A percentile compares a stretch with the other conserved stretches of the same genome.
Evolutionary conservation across 495 filamentous ascomycete species (phyloP).

Genomic region (Penicillium herquei): DNA sequence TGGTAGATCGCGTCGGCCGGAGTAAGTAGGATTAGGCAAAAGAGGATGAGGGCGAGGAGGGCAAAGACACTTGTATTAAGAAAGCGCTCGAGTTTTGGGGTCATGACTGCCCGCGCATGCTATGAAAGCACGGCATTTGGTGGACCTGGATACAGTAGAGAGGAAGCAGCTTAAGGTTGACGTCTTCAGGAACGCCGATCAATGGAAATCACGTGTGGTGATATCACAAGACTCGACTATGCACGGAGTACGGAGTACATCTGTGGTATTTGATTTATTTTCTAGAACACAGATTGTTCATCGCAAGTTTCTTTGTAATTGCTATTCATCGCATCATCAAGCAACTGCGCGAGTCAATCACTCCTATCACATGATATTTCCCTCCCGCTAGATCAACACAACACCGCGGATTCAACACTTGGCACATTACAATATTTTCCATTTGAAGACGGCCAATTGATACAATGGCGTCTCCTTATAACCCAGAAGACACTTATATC

Average conservation of each 20-base stretch:
- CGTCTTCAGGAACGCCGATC: neutral
- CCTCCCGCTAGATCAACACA: neutral
- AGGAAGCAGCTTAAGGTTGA: neutral
- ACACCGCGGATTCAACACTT: too few species aligned
- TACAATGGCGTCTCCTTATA: slow-evolving; percentile 3
- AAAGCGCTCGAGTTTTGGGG: slow-evolving; percentile 65
- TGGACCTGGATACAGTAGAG: neutral
- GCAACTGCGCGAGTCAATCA: neutral
- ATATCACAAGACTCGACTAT: neutral
- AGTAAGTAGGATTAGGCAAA: slow-evolving; percentile 72
- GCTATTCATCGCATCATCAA: neutral
- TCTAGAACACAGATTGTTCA: too few species aligned
- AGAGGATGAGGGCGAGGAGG: slow-evolving; percentile 69
- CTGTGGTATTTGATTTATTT: too few species aligned
- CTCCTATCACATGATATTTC: neutral
- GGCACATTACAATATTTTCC: neutral
- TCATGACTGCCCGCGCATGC: slow-evolving; percentile 36
- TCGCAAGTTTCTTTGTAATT: neutral
- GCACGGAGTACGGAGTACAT: too few species aligned
- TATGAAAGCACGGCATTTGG: slow-evolving; percentile 13
- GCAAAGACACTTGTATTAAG: slow-evolving; percentile 80
- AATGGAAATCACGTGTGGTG: neutral
- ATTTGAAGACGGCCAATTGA: slow-evolving; percentile 15
- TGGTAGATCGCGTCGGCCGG: slow-evolving; percentile 84
- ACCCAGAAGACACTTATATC: slow-evolving; percentile 29